A percentile compares a stretch with the other conserved stretches of the same genome.
Conservation (phyloP, 805 yeast species). For the Saturnispora dispora region DNA sequence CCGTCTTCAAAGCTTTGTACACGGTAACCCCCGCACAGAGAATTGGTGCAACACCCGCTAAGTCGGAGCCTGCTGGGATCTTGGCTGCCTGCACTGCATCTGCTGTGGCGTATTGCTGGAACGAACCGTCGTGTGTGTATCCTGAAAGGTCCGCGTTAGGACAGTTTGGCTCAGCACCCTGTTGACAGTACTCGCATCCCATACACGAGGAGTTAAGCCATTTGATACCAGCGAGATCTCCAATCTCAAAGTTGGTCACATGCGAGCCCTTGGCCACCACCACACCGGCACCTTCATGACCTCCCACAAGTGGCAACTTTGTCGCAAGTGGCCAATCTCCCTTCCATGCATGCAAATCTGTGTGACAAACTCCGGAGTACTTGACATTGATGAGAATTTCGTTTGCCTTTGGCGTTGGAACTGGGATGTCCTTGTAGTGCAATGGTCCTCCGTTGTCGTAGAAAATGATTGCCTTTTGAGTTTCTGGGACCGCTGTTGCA, state of each 20-base stretch:
- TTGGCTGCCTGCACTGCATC: constrained; percentile 82
- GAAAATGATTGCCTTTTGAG: constrained; percentile 66
- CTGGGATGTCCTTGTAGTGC: constrained; percentile 64
- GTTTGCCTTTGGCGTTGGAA: constrained; percentile 68
- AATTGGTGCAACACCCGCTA: constrained; percentile 71
- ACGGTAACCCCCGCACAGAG: constrained; percentile 90
- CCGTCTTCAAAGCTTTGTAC: constrained; percentile 81
- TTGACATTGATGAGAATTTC: constrained; percentile 74
- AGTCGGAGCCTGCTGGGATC: constrained; percentile 65
- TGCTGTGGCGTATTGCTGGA: constrained; percentile 86
- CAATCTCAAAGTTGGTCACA: constrained; percentile 63
- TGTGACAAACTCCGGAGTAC: constrained; percentile 91
- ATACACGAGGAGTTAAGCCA: constrained; percentile 77
- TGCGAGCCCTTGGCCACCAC: constrained; percentile 69
- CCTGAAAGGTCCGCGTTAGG: constrained; percentile 67
- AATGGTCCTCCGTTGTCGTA: constrained; percentile 58
- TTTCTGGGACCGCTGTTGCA: constrained; percentile 39
- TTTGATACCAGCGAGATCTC: constrained; percentile 77
- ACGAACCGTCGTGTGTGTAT: constrained; percentile 83
- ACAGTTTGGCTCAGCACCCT: constrained; percentile 64
- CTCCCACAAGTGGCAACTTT: constrained; percentile 73
- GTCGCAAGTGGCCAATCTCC: constrained; percentile 86
- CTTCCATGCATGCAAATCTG: constrained; percentile 89
- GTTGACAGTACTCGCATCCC: constrained; percentile 66
- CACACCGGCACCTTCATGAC: constrained; percentile 86